These are phyloP conservation scores for Isabelozyma pseudorhagii DNA, from an alignment of 805 yeast genomes.

Conservation along the genomic window DNA sequence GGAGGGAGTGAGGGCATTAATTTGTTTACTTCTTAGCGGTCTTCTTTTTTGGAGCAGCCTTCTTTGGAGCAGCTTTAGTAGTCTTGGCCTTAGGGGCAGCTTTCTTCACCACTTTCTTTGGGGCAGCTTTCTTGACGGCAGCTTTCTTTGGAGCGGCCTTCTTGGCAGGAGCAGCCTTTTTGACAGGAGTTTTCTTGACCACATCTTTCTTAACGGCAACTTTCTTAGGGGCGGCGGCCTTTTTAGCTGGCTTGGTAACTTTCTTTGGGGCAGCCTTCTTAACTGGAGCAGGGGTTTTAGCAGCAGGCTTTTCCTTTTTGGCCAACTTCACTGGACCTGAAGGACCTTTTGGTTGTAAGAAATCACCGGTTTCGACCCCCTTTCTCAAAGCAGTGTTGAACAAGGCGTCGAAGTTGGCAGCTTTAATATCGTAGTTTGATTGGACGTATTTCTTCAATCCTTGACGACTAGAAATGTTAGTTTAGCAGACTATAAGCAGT, in stretches of 20 bases:
- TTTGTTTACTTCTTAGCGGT: background rate
- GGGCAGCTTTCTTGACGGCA: constrained; percentile 25
- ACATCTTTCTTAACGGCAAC: constrained; percentile 14
- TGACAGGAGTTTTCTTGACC: constrained; percentile 19
- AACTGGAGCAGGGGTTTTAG: constrained; percentile 22
- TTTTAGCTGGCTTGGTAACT: constrained; percentile 19
- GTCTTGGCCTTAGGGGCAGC: constrained; percentile 11
- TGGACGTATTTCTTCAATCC: constrained; percentile 82
- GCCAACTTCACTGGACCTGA: constrained; percentile 78
- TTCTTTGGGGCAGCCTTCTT: constrained; percentile 19
- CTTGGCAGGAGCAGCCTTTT: constrained; percentile 19
- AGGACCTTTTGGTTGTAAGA: constrained; percentile 84
- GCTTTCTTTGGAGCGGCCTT: constrained; percentile 11
- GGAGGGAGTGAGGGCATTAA: background rate
- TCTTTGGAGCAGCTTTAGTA: constrained; percentile 27
- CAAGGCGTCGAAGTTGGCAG: constrained; percentile 68
- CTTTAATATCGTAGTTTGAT: constrained; percentile 54
- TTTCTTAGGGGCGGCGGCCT: constrained; percentile 17
- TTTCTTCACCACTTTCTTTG: constrained; percentile 22
- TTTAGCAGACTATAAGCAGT: constrained; percentile 1
- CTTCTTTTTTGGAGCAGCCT: constrained; percentile 8
- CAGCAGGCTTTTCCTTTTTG: constrained; percentile 36
- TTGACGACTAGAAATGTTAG: constrained; percentile 58
- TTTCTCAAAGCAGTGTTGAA: constrained; percentile 77
- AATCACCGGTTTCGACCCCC: constrained; percentile 76